phyloP scores from a whole-genome alignment of 495 filamentous ascomycete genomes.

The Cryomyces minteri region DNA sequence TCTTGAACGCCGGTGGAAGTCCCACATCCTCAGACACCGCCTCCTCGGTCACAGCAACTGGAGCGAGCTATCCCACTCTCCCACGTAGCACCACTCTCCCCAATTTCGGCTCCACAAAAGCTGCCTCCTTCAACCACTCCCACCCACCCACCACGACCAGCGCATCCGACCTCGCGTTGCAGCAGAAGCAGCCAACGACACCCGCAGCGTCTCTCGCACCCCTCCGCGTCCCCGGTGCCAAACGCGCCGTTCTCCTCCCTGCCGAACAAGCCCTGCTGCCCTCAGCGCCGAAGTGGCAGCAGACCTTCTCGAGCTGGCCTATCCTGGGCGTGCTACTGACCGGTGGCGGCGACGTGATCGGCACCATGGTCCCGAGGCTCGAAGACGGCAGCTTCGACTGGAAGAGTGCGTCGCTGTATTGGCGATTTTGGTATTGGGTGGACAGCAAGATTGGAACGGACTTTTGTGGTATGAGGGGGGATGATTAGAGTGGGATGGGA shows the following conservation, averaged over 20 bases:
- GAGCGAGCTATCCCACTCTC: constrained; percentile 6
- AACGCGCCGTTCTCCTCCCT: constrained; percentile 12
- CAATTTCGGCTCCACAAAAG: constrained; percentile 5
- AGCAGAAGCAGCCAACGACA: neutral
- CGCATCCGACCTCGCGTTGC: neutral
- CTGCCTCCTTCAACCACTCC: constrained; percentile 18
- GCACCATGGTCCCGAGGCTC: constrained; percentile 51
- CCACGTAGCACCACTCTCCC: constrained; percentile 4
- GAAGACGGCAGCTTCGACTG: constrained; percentile 73
- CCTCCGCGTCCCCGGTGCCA: constrained; percentile 15
- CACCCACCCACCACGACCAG: constrained; percentile 22
- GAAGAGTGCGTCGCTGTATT: constrained; percentile 56
- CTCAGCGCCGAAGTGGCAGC: constrained; percentile 14
- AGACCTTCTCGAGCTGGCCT: constrained; percentile 9
- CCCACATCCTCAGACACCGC: constrained; percentile 23
- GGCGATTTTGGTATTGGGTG: constrained; percentile 28
- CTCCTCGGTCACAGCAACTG: constrained; percentile 44
- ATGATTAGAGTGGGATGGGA: constrained; percentile 8
- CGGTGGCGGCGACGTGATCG: constrained; percentile 54
- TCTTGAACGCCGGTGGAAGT: constrained; percentile 1
- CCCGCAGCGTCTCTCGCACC: neutral
- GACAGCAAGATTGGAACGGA: constrained; percentile 20
- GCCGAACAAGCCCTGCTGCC: constrained; percentile 20
- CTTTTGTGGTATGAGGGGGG: constrained; percentile 21
- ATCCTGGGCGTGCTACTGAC: constrained; percentile 13